A percentile compares a stretch with the other conserved stretches of the same genome.
phyloP scores from a whole-genome alignment of 2,329 filamentous ascomycete genomes.

The Allantophomopsis cytisporea region DNA sequence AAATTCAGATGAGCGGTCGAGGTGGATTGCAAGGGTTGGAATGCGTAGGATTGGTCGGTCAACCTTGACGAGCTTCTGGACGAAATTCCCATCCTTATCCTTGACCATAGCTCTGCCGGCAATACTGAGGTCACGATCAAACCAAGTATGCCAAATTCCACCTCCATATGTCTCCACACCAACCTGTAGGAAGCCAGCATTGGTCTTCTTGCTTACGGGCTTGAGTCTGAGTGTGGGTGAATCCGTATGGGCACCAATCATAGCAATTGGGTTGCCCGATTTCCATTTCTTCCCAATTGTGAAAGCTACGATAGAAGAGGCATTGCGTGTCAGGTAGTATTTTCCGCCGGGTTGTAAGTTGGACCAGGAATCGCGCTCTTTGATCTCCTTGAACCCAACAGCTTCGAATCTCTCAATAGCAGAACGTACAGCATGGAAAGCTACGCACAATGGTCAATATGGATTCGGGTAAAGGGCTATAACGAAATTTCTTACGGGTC shows the following conservation, averaged over 20 bases:
- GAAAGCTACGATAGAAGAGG: slow-evolving; percentile 84
- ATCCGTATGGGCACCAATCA: slow-evolving; percentile 94
- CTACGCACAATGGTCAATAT: slow-evolving; percentile 28
- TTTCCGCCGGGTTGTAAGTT: slow-evolving; percentile 75
- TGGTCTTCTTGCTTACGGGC: slow-evolving; percentile 81
- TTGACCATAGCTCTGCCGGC: slow-evolving; percentile 79
- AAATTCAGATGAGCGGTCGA: slow-evolving; percentile 76
- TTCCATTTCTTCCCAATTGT: slow-evolving; percentile 84
- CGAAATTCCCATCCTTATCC: slow-evolving; percentile 58
- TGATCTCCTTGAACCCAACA: slow-evolving; percentile 79
- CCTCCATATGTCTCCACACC: slow-evolving; percentile 96
- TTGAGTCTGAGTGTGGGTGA: slow-evolving; percentile 87
- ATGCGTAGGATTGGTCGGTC: slow-evolving; percentile 84
- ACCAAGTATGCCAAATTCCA: slow-evolving; percentile 97
- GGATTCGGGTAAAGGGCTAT: no score
- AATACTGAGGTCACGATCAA: slow-evolving; percentile 85
- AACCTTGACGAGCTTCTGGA: slow-evolving; percentile 78
- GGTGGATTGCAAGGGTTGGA: slow-evolving; percentile 86
- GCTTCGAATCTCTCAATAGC: slow-evolving; percentile 63
- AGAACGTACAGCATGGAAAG: slow-evolving; percentile 84
- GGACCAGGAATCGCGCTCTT: slow-evolving; percentile 83
- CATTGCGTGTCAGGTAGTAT: slow-evolving; percentile 92
- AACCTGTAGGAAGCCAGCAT: slow-evolving; percentile 81
- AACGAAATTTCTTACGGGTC: slow-evolving; percentile 50
- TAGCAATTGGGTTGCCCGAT: slow-evolving; percentile 78